Base-by-base conservation (phyloP, 306 rosid genomes). In the Senna siamea region DNA sequence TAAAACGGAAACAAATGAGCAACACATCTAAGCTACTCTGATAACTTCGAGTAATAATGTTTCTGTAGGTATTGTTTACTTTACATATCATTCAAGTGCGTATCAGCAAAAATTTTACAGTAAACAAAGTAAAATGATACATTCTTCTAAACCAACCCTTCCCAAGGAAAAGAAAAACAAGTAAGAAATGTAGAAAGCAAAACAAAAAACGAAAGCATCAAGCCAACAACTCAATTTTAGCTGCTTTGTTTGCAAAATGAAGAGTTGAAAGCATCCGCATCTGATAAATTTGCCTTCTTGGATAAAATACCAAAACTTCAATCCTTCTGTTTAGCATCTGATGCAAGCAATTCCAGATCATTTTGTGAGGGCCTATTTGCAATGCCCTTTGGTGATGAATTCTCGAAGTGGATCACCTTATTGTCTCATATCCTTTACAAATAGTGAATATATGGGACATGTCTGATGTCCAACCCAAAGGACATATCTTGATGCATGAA, bases 361-460 rank as follows among this genome's bases (percentile, higher is more conserved):
- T 17, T n/a, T 43, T 63, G 50, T 63, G 67, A 41, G 30, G 66
- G 75, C 32, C 56, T 35, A 50, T 63, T 71, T 66, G 40, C 57
- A 10, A 13, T 38, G 57, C 66, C 35, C 54, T 65, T 60, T 70
- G 35, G 40, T 26, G 50, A 78, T n/a, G 52, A 75, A 66, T 66
- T 71, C 19, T 66, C 65, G 51, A 30, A 75, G 22, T 69, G 64
- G 75, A 71, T 70, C 55, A 66, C 75, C 74, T 58, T 54, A 77
- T 74, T 77, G 64, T 66, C 71, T 55, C 52, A 48, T 23, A 47
- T 54, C 69, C 77, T 60, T 66, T 53, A 20, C 23, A 66, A 60
- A 66, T 64, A 55, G 69, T 40, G 32, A 72, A 65, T 51, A 76
- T 53, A 61, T 81, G 81, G 72, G 81, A 67, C 30, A 75, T 22